Conservation (phyloP, 78 protist species). For the Planoprotostelium fungivorum region DNA sequence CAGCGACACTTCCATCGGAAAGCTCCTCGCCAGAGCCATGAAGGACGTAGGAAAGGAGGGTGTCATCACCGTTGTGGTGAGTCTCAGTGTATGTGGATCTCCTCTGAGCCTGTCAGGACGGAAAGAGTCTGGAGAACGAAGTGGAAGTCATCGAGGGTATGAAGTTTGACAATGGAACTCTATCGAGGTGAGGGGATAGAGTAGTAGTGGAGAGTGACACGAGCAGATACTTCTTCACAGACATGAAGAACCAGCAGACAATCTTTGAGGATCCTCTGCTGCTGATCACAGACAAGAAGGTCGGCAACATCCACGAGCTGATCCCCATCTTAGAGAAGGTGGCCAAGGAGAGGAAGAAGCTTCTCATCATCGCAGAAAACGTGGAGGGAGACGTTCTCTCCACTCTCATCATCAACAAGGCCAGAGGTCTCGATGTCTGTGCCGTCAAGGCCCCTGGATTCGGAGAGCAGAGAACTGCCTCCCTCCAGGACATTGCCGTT, state of each 20-base stretch:
- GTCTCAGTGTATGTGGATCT: background rate
- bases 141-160: conserved; percentile 97
- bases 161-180: conserved; percentile 96
- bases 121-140: conserved; percentile 93
- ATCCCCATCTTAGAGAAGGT: conserved; percentile 87
- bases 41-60: conserved; percentile 98
- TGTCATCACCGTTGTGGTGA: conserved; percentile 93
- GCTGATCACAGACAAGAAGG: conserved; percentile 70
- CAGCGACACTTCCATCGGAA: conserved; percentile 94
- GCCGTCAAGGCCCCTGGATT: conserved; percentile 99
- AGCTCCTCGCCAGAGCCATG: conserved; percentile 96
- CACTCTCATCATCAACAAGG: conserved; percentile 89
- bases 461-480: conserved; percentile 95
- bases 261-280: conserved; percentile 79
- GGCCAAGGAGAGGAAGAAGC: conserved; percentile 48
- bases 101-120: conserved; percentile 72
- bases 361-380: conserved; percentile 94
- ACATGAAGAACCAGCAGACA: conserved; percentile 76
- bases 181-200: too few species aligned
- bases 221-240: conserved; percentile 96
- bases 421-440: conserved; percentile 81
- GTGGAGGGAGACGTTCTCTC: conserved; percentile 93
- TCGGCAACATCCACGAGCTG: conserved; percentile 71
- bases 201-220: too few species aligned
- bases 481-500: conserved; percentile 95